Conservation (phyloP, 116 monocot genomes). For the Dioscorea cayenensis region DNA sequence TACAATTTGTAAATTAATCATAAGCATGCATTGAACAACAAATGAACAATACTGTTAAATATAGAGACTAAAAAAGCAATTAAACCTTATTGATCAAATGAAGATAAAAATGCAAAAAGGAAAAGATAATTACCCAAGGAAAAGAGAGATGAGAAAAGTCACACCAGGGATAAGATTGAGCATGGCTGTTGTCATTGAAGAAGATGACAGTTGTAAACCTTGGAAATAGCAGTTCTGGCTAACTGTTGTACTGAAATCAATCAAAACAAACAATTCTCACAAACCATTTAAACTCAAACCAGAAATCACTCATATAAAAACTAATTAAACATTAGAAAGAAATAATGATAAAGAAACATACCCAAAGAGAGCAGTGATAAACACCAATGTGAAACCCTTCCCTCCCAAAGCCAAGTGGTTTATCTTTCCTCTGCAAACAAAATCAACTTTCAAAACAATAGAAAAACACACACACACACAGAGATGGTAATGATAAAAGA, state of each 20-base stretch:
- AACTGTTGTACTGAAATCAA: conserved; percentile 21
- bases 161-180: conserved; percentile 34
- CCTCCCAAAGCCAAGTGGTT: conserved; percentile 10
- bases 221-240: conserved; percentile 27
- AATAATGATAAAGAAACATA: neutral
- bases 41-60: too few species aligned
- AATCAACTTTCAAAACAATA: neutral
- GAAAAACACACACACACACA: neutral
- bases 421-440: conserved; percentile 9
- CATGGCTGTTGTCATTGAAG: conserved; percentile 34
- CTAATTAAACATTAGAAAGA: neutral
- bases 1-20: too few species aligned
- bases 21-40: too few species aligned
- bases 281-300: neutral
- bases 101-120: too few species aligned
- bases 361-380: conserved; percentile 37
- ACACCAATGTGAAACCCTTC: conserved; percentile 31
- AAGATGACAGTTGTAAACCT: conserved; percentile 30
- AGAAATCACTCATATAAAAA: neutral
- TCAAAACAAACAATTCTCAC: neutral
- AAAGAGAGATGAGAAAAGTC: conserved; percentile 45
- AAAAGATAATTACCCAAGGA: conserved; percentile 21
- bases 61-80: too few species aligned
- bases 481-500: too few species aligned
- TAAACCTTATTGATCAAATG: too few species aligned